Conservation (phyloP, 306 rosid genomes). For the Prunus padus region DNA sequence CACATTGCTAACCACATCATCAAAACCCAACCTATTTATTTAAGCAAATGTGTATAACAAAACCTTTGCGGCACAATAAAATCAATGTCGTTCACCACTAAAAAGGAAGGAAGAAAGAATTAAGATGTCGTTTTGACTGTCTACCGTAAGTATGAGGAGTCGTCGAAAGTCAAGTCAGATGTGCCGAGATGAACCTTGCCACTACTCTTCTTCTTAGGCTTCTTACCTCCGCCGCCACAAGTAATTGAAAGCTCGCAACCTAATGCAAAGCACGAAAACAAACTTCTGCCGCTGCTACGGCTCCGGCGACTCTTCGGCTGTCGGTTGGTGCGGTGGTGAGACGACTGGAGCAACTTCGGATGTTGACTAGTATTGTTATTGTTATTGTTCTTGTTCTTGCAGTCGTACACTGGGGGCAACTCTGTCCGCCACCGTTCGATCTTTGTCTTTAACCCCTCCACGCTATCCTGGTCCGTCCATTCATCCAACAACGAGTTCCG, state of each 20-base stretch:
- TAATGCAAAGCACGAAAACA: conserved; percentile 68
- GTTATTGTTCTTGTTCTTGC: not conserved
- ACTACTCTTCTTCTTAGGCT: conserved; percentile 31
- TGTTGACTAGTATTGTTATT: not conserved
- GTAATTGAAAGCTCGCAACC: conserved; percentile 64
- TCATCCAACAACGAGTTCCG: conserved; percentile 46
- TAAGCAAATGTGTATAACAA: not conserved
- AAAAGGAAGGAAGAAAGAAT: not conserved
- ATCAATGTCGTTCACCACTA: not conserved
- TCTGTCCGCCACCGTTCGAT: conserved; percentile 70
- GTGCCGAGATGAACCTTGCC: conserved; percentile 19
- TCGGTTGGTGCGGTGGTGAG: not conserved
- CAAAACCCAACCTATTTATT: not conserved
- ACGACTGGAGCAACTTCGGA: not conserved
- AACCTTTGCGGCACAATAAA: not conserved
- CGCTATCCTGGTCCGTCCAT: conserved; percentile 51
- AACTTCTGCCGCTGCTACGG: conserved; percentile 22
- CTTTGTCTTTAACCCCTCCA: conserved; percentile 64
- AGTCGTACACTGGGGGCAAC: conserved; percentile 50
- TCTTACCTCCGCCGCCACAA: conserved; percentile 49
- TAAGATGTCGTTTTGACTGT: not conserved
- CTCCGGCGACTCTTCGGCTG: not conserved
- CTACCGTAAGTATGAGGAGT: conserved; percentile 13
- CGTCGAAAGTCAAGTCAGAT: conserved; percentile 53
- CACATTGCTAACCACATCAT: not conserved